phyloP scores from a whole-genome alignment of 345 rosid genomes.

The Acer negundo region DNA sequence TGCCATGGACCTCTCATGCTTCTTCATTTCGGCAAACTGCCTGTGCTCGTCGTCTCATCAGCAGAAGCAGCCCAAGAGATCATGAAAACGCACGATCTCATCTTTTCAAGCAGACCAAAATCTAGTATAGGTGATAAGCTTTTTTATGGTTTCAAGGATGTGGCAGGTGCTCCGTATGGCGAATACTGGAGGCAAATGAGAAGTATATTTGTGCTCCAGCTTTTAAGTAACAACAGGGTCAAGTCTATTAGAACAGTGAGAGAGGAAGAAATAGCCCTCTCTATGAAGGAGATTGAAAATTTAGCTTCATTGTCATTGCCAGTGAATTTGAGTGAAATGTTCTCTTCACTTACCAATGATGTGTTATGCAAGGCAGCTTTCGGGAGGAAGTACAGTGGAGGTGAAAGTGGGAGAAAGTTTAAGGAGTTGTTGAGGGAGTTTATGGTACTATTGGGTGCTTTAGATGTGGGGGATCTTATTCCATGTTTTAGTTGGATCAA shows the following conservation, averaged over 20 bases:
- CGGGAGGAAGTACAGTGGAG: conserved; percentile 18
- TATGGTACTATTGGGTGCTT: neutral
- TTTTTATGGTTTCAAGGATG: neutral
- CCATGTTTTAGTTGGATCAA: conserved; percentile 23
- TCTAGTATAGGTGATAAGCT: neutral
- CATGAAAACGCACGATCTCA: conserved; percentile 22
- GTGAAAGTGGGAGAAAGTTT: conserved; percentile 5
- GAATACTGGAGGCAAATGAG: conserved; percentile 21
- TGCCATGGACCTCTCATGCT: conserved; percentile 24
- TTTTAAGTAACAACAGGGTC: conserved; percentile 19
- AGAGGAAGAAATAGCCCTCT: conserved; percentile 13
- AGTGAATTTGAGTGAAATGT: conserved; percentile 22
- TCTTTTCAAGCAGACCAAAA: neutral
- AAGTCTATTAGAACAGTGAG: conserved; percentile 6
- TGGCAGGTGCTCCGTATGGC: conserved; percentile 16
- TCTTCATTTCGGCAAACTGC: conserved; percentile 14
- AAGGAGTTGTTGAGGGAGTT: conserved; percentile 11
- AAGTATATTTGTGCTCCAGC: conserved; percentile 19
- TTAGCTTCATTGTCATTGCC: neutral
- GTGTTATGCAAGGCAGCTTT: conserved; percentile 18
- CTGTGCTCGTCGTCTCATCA: conserved; percentile 12
- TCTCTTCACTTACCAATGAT: conserved; percentile 6
- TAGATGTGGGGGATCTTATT: conserved; percentile 6
- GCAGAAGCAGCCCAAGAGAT: conserved; percentile 16
- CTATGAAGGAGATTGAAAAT: neutral